Base-by-base conservation (phyloP, 306 rosid species). In the Gastrolobium bilobum region DNA sequence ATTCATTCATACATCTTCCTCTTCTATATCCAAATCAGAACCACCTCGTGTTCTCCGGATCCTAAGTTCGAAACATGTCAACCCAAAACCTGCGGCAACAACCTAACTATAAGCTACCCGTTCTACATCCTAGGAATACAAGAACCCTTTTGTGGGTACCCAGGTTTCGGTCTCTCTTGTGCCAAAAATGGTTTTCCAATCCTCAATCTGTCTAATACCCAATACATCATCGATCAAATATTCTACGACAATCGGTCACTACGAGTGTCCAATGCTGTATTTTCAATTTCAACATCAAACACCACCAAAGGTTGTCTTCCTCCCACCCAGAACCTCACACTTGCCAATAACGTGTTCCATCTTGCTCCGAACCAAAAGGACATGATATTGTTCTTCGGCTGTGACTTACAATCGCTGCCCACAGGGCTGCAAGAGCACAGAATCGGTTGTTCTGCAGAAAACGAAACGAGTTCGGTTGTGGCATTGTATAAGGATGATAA, bases 101-200 rank as follows among this genome's bases (percentile, higher is more conserved):
- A 60, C 72, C 88, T 51, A 37, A 26, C 0, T 10, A 88, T 92
- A 42, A 81, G 26, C 13, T 92, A 79, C 81, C 95, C 95, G 0
- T 92, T 90, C 46, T 84, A 65, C 83, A 84, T 87, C 8, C 0
- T 10, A 7, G 79, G 74, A 13, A 5, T 0, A 34, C 89, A 90
- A 68, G 0, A 57, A 20, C 0, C 78, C 13, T 86, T 43, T 15
- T 87, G 95, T 14, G 97, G 97, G 0, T 87, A 46, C 73, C 92
- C 91, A 1, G 89, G 93, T 69, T 92, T 92, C 15, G 46, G 10
- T 0, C 13, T 92, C 61, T 30, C 78, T 15, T 92, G 97, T 75
- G 10, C 30, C 29, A 35, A 1, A 1, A 29, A 67, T 29, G 86
- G 56, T 53, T 38, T 52, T 63, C 86, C 92, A 33, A 26, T 78